A percentile compares a stretch with the other conserved stretches of the same genome.
These are phyloP conservation scores for Takashimella tepidaria DNA, from an alignment of 1,284 basidiomycete species.

Conservation along the genomic window DNA sequence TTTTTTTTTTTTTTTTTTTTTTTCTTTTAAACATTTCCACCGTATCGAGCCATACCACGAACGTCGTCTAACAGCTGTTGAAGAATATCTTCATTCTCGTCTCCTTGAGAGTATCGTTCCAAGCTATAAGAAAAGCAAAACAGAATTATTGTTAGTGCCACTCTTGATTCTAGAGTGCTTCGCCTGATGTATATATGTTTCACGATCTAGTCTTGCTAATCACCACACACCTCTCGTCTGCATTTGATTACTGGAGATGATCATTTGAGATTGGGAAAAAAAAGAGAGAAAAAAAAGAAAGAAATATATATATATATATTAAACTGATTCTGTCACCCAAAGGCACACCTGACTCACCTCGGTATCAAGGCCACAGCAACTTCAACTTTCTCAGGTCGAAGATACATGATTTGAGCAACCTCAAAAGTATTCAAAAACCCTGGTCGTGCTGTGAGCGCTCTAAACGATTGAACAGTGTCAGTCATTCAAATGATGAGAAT, in stretches of 20 bases:
- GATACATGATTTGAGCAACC: slow-evolving; percentile 44
- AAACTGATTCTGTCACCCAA: not conserved
- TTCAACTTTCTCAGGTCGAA: slow-evolving; percentile 37
- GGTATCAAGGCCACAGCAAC: slow-evolving; percentile 42
- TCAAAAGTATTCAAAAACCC: slow-evolving; percentile 45
- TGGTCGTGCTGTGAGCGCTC: slow-evolving; percentile 24
- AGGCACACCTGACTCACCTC: slow-evolving; percentile 23
- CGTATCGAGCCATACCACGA: slow-evolving; percentile 29
- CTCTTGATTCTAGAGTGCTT: no score
- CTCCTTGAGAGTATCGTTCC: slow-evolving; percentile 35
- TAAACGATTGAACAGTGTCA: no score
- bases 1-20: no score
- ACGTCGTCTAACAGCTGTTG: slow-evolving; percentile 36
- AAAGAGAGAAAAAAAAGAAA: not conserved
- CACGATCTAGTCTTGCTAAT: no score
- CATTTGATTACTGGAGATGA: no score
- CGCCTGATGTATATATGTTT: no score
- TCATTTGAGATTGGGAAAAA: no score
- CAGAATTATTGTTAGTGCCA: not conserved
- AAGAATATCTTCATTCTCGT: slow-evolving; percentile 29
- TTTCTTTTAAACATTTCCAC: slow-evolving; percentile 10
- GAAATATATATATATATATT: not conserved
- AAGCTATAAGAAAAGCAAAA: slow-evolving; percentile 18
- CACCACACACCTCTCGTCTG: no score
- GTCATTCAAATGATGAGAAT: no score